Evolutionary conservation across 441 rosid species (phyloP).

Genomic region (Pelargonium fulgidum): DNA sequence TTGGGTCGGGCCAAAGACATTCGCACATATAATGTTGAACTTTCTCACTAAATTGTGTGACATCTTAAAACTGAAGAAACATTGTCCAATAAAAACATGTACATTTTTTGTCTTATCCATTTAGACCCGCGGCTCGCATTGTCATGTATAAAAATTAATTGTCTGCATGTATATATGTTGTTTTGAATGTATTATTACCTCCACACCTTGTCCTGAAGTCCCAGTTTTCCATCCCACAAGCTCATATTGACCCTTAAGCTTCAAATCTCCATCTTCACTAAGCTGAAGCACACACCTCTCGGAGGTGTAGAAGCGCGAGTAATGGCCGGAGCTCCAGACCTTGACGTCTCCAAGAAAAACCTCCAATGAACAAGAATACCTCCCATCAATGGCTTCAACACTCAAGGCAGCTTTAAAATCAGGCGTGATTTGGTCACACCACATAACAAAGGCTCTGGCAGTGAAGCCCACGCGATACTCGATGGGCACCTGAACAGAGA

Average conservation of each 20-base stretch:
- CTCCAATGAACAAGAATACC: conserved; percentile 58
- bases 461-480: conserved; percentile 41
- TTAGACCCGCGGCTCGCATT: no score
- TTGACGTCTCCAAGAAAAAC: conserved; percentile 70
- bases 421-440: conserved; percentile 35
- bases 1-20: no score
- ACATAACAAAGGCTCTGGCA: conserved; percentile 68
- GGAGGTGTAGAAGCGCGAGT: conserved; percentile 41
- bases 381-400: conserved; percentile 45
- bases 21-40: no score
- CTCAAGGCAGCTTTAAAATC: conserved; percentile 56
- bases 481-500: not conserved
- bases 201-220: conserved; percentile 74
- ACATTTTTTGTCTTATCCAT: no score
- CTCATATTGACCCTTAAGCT: conserved; percentile 42
- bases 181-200: conserved; percentile 23
- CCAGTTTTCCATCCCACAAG: conserved; percentile 71
- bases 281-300: conserved; percentile 60
- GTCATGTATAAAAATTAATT: no score
- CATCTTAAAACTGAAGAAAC: no score
- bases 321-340: conserved; percentile 93
- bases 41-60: no score
- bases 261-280: conserved; percentile 61
- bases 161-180: no score
- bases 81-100: no score